phyloP scores from a whole-genome alignment of 2,329 filamentous ascomycete genomes.

The Fusarium temperatum region DNA sequence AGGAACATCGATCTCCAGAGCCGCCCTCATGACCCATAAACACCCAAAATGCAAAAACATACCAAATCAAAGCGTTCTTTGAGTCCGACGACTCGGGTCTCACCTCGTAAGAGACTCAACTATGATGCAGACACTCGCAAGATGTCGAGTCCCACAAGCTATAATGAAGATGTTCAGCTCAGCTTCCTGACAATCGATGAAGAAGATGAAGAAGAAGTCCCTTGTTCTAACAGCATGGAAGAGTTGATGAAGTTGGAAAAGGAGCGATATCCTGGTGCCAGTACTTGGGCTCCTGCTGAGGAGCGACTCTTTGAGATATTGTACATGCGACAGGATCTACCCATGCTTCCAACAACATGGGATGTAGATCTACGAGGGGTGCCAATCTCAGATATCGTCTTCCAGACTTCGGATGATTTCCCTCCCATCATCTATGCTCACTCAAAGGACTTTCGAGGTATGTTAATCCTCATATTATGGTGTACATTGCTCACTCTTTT shows the following conservation, averaged over 20 bases:
- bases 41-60: slow-evolving; percentile 8
- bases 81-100: slow-evolving; percentile 2
- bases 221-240: slow-evolving; percentile 4
- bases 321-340: slow-evolving; percentile 52
- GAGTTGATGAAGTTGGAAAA: slow-evolving; percentile 57
- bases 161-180: not conserved
- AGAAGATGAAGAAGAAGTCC: slow-evolving; percentile 19
- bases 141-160: slow-evolving; percentile 13
- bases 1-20: not conserved
- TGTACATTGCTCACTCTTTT: slow-evolving; percentile 15
- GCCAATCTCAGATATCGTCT: slow-evolving; percentile 50
- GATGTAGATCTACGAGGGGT: slow-evolving; percentile 52
- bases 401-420: slow-evolving; percentile 44
- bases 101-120: not conserved
- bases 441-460: slow-evolving; percentile 50
- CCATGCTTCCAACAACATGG: slow-evolving; percentile 54
- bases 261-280: slow-evolving; percentile 52
- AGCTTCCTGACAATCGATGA: slow-evolving; percentile 5
- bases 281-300: slow-evolving; percentile 62
- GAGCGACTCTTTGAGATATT: slow-evolving; percentile 54
- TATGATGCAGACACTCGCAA: slow-evolving; percentile 4
- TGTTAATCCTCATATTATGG: not conserved
- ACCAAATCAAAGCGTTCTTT: slow-evolving; percentile 8
- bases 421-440: slow-evolving; percentile 52
- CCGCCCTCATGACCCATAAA: not conserved